These are phyloP conservation scores for Suillus luteus DNA, from an alignment of 768 basidiomycete genomes.

Conservation along the genomic window DNA sequence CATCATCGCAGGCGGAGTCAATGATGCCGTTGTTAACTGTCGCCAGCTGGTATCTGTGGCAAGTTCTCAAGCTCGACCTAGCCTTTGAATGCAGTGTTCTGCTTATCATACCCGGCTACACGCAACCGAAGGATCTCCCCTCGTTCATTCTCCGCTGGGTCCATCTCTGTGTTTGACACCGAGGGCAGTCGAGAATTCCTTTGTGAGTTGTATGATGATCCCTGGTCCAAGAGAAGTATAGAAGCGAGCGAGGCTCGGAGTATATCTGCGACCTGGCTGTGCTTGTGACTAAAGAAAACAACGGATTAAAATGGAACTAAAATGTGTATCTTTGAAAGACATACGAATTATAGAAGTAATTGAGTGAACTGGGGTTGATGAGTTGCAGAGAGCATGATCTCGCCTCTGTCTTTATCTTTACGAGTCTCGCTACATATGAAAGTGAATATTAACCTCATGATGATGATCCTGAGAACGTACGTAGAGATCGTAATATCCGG, in stretches of 20 bases:
- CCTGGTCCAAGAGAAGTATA: slow-evolving; percentile 62
- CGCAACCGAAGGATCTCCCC: slow-evolving; percentile 42
- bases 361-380: slow-evolving; percentile 77
- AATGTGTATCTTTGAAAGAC: too few relatives aligned
- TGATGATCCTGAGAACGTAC: slow-evolving; percentile 31
- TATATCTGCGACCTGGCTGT: slow-evolving; percentile 70
- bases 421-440: slow-evolving; percentile 2
- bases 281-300: slow-evolving; percentile 68
- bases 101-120: slow-evolving; percentile 68
- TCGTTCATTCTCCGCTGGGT: slow-evolving; percentile 22
- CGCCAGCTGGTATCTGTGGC: slow-evolving; percentile 65
- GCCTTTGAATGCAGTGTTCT: slow-evolving; percentile 69
- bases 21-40: slow-evolving; percentile 50
- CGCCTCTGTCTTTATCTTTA: slow-evolving; percentile 57
- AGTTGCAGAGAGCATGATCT: slow-evolving; percentile 57
- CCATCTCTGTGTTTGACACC: slow-evolving; percentile 53
- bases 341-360: slow-evolving; percentile 76
- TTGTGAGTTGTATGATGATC: slow-evolving; percentile 53
- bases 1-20: slow-evolving; percentile 56
- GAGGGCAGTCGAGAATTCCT: slow-evolving; percentile 50
- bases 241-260: slow-evolving; percentile 79
- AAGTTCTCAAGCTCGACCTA: slow-evolving; percentile 71
- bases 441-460: not conserved
- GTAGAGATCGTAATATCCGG: slow-evolving; percentile 55
- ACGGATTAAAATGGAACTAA: not conserved